These are phyloP conservation scores for Carex littledalei DNA, from an alignment of 176 grass and related monocot genomes.

Conservation along the genomic window DNA sequence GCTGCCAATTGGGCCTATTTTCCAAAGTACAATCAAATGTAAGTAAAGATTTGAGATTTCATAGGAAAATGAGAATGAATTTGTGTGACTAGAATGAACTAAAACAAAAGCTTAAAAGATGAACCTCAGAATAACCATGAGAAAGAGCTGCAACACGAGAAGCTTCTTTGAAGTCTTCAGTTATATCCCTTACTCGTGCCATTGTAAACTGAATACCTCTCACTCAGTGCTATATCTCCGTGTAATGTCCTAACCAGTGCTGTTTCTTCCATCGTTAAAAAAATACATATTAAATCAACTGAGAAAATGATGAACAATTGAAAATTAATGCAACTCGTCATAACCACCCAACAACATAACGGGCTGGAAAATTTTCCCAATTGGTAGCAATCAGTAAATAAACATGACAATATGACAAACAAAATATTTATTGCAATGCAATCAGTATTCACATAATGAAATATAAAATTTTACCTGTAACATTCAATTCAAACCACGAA, in stretches of 20 bases:
- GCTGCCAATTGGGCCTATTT: slow-evolving; percentile 58
- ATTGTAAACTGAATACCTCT: slow-evolving; percentile 24
- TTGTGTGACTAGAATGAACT: neutral
- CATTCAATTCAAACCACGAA: neutral
- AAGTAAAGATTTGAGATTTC: neutral
- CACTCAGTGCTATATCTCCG: neutral
- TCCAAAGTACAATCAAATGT: slow-evolving; percentile 5
- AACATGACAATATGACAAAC: neutral
- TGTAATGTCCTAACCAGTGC: neutral
- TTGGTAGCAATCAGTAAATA: neutral
- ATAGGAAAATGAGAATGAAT: neutral
- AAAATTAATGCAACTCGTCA: neutral
- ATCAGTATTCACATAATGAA: neutral
- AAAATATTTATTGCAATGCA: neutral
- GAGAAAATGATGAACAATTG: neutral
- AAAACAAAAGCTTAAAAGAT: neutral
- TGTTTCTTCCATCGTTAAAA: neutral
- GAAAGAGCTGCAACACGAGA: slow-evolving; percentile 49
- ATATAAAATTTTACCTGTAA: neutral
- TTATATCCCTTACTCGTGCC: slow-evolving; percentile 71
- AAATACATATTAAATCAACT: neutral
- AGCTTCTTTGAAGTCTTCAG: slow-evolving; percentile 75
- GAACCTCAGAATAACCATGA: slow-evolving; percentile 65
- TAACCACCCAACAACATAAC: neutral
- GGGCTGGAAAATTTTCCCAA: neutral